Conservation (phyloP, 129 eudicot species). For the Rutidosis leptorrhynchoides region DNA sequence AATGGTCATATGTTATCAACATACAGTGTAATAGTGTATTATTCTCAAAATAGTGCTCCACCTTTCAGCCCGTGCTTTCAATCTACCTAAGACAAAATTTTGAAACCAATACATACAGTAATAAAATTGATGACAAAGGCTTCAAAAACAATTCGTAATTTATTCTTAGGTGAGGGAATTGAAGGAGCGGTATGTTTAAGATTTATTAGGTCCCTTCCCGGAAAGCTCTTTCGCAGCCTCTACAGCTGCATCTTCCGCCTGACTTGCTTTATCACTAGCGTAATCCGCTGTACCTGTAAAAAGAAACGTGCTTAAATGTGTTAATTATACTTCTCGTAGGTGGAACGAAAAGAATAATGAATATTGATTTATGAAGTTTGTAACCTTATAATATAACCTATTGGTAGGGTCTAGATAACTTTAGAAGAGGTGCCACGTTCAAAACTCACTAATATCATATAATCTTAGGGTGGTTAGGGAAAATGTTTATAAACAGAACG, state of each 20-base stretch:
- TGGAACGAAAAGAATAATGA: not conserved
- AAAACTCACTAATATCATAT: too few relatives aligned
- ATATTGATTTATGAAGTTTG: not conserved
- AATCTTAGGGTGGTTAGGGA: too few relatives aligned
- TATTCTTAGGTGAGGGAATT: not conserved
- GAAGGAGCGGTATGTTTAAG: not conserved
- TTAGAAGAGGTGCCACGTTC: too few relatives aligned
- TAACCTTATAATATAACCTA: too few relatives aligned
- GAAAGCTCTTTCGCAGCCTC: constrained; percentile 26
- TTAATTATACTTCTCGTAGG: not conserved
- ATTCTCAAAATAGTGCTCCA: too few relatives aligned
- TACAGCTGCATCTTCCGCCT: constrained; percentile 29
- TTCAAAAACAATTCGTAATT: not conserved
- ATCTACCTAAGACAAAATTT: too few relatives aligned
- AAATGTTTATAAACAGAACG: too few relatives aligned
- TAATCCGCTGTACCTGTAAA: constrained; percentile 9
- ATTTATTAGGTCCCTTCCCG: not conserved
- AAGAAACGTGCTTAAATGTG: not conserved
- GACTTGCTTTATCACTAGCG: constrained; percentile 19
- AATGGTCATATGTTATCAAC: too few relatives aligned
- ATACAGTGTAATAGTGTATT: too few relatives aligned
- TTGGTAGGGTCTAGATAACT: too few relatives aligned
- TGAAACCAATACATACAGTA: too few relatives aligned
- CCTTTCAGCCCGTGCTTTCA: too few relatives aligned
- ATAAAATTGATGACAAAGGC: not conserved